Base-by-base conservation (phyloP, 2,329 filamentous ascomycete species). In the Hymenoscyphus infarciens region DNA sequence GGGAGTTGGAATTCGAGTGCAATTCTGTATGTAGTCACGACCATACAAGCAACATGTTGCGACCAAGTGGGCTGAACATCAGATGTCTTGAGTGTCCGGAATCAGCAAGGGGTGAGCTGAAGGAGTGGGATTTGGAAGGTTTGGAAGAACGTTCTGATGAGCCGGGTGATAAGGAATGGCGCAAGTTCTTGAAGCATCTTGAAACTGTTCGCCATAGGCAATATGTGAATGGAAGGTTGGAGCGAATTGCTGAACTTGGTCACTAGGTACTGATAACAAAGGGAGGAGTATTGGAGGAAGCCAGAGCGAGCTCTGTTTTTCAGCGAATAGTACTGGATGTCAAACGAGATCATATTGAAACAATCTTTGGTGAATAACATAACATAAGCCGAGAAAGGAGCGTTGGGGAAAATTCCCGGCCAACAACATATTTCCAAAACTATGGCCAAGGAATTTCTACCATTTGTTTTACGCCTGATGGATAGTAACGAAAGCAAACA, bases 401-500 rank as follows among this genome's bases (percentile, higher is more conserved):
- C 1, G 5, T 6, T 31, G 29, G 5, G 29, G 7, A 31, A 1
- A 31, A 31, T 5, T 31, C 5, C 29, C 29, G 1, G 5, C 29
- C 5, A 31, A 5, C 5, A 31, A 31, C 29, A 3, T 31, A 31
- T 3, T 31, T 31, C 25, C 25, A 4, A 31, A 31, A n/a, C n/a
- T n/a, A n/a, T n/a, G n/a, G n/a, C n/a, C n/a, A n/a, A n/a, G n/a
- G n/a, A n/a, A n/a, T n/a, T n/a, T n/a, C n/a, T n/a, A n/a, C n/a
- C n/a, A n/a, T n/a, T n/a, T n/a, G n/a, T n/a, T n/a, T n/a, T n/a
- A n/a, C n/a, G n/a, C n/a, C n/a, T n/a, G n/a, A 31, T 31, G 7
- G 5, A 6, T 3, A 5, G 56, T 52, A 39, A 60, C 55, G 35
- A 42, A 45, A 27, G 57, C 38, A 25, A 58, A 53, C 22, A 64